Evolutionary conservation across 768 basidiomycete species (phyloP), one percentile per base, ranked within the genome.

Genomic region (Tephrocybe sp.): DNA sequence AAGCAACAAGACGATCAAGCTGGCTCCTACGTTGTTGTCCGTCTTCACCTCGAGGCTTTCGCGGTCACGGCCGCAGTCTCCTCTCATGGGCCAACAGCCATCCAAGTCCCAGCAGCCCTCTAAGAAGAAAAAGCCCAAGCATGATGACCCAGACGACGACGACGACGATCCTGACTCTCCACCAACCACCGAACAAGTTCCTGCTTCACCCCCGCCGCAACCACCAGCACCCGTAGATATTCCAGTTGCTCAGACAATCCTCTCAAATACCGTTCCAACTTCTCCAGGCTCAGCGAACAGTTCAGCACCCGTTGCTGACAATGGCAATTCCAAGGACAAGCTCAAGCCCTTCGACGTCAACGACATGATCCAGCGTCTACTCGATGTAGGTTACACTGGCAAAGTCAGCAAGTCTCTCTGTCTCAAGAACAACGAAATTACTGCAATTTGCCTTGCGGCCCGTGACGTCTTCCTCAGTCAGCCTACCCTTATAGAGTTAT

Each of bases 321-420:
- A 75, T 48, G 71, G 70, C 19, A 75, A 65, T 45, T 62, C 71
- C 57, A 85, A 82, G 68, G 81, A 80, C 48, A 85, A 78, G 68
- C 72, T 75, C 52, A 84, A 79, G 64, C 83, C 81, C 40, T 76
- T 98, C 60, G 97, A 99, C 68, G 84, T 98, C 51, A 96, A 98
- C 70, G 95, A 98, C 68, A 97, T 98, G 90, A 98, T 99, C 63
- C 86, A 89, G 64, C 85, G 96, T 45, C 80, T 99, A 40, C 77
- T 99, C 57, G 95, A 98, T 60, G 93, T 97, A 6, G 97, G 96
- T 4, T 99, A 98, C 68, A 92, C 90, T 5, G 96, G 95, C 67
- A 99, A 98, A 80, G 90, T 98, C 58, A 92, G 88, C 77, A 98
- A 97, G 70, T 90, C 91, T 30, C 79, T 91, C 62, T 95, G 84